Base-by-base conservation (phyloP, 805 yeast genomes). In the Lachancea fermentati region DNA sequence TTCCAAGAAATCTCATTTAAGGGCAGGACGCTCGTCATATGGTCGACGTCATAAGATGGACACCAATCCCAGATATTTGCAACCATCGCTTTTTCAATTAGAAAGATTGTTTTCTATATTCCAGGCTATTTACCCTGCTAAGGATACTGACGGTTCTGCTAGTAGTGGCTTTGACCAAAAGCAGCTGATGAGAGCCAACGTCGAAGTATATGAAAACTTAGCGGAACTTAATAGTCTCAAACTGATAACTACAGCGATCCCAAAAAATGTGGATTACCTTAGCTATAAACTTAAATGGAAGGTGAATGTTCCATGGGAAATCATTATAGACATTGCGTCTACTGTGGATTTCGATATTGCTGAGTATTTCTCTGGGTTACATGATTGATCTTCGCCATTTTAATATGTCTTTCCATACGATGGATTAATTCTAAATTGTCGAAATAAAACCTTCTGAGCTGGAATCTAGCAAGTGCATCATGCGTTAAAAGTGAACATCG, bases 71-170 rank as follows among this genome's bases (percentile, higher is more conserved):
- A 68, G 85, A 28, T 69, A 81, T 43, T 63, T 84, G 31, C 77
- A 81, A n/a, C 84, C 95, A 0, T 77, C 81, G 19, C 63, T 77
- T 24, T 88, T 88, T 59, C 85, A 81, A 26, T 57, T 87, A 34
- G 96, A 89, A 57, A 69, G 97, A 42, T 55, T 86, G 56, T 62
- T 85, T 43, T 95, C 96, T 0, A 85, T 89, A 17, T 68, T 84
- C 28, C 81, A 82, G 32, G 80, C 94, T 0, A 76, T 88, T 11
- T 77, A 75, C 52, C 73, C 68, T 5, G 58, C 69, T 2, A 67
- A 69, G 5, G 45, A 62, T 60, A 22, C 46, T 51, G 48, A 67
- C 42, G 61, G 61, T 48, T 30, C 45, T 56, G 25, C 43, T 55
- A 28, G 52, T 51, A 41, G 40, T 58, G 41, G 50, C 52, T 36